phyloP scores from a whole-genome alignment of 1,139 yeast genomes.

The Yamadazyma friedrichii region DNA sequence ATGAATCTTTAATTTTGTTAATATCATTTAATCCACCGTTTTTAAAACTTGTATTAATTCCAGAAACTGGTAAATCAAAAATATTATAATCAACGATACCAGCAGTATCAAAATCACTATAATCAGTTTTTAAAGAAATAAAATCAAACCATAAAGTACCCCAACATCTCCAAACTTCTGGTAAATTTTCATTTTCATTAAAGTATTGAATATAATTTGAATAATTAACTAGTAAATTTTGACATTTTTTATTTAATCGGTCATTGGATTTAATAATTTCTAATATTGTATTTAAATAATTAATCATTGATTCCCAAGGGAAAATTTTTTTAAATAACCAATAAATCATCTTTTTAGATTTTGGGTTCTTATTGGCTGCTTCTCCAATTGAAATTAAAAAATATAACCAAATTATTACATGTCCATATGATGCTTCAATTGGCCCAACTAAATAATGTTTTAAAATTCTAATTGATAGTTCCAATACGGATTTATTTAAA shows the following conservation, averaged over 20 bases:
- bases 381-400: conserved; percentile 63
- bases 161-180: conserved; percentile 85
- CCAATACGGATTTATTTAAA: conserved; percentile 63
- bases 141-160: conserved; percentile 79
- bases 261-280: conserved; percentile 29
- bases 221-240: conserved; percentile 31
- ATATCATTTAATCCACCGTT: conserved; percentile 5
- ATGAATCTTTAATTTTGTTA: conserved; percentile 12
- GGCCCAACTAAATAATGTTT: conserved; percentile 70
- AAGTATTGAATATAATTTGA: conserved; percentile 39
- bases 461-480: conserved; percentile 63
- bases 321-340: conserved; percentile 55
- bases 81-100: conserved; percentile 56
- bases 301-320: conserved; percentile 67
- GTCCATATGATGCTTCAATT: conserved; percentile 65
- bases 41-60: conserved; percentile 38
- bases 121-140: conserved; percentile 49
- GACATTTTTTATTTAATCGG: conserved; percentile 24
- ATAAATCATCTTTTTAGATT: conserved; percentile 47
- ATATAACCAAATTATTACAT: conserved; percentile 69
- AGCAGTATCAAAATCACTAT: conserved; percentile 49
- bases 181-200: conserved; percentile 57
- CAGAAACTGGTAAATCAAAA: conserved; percentile 68
- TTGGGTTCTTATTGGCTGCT: conserved; percentile 48
- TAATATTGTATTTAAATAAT: conserved; percentile 56